A percentile compares a stretch with the other conserved stretches of the same genome.
phyloP scores from a whole-genome alignment of 768 basidiomycete genomes.

The Leccinum truebloodii region DNA sequence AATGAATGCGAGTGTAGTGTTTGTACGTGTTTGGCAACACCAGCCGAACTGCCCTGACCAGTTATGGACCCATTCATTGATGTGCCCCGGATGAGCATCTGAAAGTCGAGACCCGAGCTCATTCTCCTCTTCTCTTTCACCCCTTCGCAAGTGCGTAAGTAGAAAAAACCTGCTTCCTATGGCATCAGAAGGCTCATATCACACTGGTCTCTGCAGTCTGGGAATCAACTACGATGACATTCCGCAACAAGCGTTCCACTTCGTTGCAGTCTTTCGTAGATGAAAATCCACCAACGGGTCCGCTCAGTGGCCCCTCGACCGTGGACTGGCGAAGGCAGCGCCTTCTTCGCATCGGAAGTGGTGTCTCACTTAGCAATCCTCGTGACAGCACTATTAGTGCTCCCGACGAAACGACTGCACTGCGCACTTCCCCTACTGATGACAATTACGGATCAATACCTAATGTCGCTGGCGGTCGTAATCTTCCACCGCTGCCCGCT shows the following conservation, averaged over 20 bases:
- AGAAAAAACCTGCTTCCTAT: not conserved
- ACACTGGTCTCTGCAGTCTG: not conserved
- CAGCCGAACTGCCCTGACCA: not conserved
- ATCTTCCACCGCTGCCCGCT: constrained; percentile 38
- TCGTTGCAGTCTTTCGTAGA: constrained; percentile 22
- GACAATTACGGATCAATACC: constrained; percentile 58
- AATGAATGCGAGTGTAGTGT: constrained; percentile 15
- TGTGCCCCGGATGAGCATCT: not conserved
- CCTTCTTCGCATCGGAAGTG: constrained; percentile 52
- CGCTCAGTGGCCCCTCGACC: constrained; percentile 51
- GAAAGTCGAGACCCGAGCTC: not conserved
- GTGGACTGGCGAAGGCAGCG: constrained; percentile 64
- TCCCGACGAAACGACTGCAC: constrained; percentile 37
- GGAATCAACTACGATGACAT: constrained; percentile 18
- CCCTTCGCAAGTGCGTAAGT: not conserved
- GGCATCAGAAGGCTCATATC: not conserved
- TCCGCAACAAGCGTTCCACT: constrained; percentile 18
- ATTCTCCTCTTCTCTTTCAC: not conserved
- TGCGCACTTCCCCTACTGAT: constrained; percentile 31
- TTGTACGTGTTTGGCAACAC: constrained; percentile 19
- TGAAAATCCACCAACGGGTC: constrained; percentile 30
- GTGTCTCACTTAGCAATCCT: not conserved
- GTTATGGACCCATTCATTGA: not conserved
- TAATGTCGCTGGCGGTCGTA: constrained; percentile 36
- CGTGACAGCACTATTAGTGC: constrained; percentile 4